Conservation (phyloP, 768 basidiomycete genomes). For the Tylopilus felleus region DNA sequence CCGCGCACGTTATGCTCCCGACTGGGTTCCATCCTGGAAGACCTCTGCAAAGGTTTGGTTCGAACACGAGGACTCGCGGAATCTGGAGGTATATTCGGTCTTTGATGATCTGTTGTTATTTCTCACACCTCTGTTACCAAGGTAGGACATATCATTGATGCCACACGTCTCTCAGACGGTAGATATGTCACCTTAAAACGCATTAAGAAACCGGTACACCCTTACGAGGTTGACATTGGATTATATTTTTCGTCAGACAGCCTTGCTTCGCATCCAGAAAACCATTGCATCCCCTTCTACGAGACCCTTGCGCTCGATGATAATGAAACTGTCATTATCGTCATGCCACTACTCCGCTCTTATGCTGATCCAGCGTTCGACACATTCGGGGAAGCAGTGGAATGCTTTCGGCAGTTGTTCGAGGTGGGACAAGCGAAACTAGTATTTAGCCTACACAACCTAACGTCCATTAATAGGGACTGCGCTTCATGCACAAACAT, state of each 20-base stretch:
- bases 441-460: too few species aligned
- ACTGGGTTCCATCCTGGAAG: too few species aligned
- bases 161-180: neutral
- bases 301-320: neutral
- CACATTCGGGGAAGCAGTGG: neutral
- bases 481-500: neutral
- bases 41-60: too few species aligned
- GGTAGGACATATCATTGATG: neutral
- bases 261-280: neutral
- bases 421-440: neutral
- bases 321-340: neutral
- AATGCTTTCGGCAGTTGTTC: neutral
- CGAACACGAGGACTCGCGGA: too few species aligned
- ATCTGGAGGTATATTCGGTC: too few species aligned
- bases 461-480: neutral
- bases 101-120: too few species aligned
- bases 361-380: neutral
- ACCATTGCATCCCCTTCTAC: neutral
- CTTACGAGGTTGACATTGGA: neutral
- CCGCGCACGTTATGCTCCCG: too few species aligned
- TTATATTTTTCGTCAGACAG: neutral
- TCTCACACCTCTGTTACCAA: too few species aligned
- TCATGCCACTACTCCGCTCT: neutral
- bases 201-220: neutral
- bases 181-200: neutral